These are phyloP conservation scores for Chaetomium tenue DNA, from an alignment of 495 filamentous ascomycete genomes.

Conservation along the genomic window DNA sequence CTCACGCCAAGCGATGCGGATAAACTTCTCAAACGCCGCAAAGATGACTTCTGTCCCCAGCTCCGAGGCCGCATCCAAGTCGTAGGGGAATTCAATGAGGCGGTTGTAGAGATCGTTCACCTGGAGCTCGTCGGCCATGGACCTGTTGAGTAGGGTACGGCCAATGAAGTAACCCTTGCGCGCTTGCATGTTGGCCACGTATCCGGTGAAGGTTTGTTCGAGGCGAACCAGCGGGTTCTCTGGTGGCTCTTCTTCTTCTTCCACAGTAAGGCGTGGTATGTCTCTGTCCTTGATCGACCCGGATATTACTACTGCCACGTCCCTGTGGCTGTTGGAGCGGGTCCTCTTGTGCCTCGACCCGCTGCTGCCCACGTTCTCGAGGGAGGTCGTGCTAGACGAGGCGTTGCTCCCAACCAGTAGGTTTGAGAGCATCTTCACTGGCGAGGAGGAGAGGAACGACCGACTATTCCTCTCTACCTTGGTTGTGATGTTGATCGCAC, in stretches of 20 bases:
- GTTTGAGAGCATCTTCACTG: slow-evolving; percentile 86
- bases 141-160: slow-evolving; percentile 65
- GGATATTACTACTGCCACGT: slow-evolving; percentile 46
- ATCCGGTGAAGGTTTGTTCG: slow-evolving; percentile 83
- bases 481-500: slow-evolving; percentile 61
- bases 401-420: slow-evolving; percentile 60
- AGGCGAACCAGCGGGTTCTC: slow-evolving; percentile 63
- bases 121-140: slow-evolving; percentile 67
- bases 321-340: slow-evolving; percentile 43
- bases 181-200: slow-evolving; percentile 75
- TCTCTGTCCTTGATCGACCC: slow-evolving; percentile 51
- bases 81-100: slow-evolving; percentile 76
- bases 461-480: slow-evolving; percentile 53
- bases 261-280: slow-evolving; percentile 43
- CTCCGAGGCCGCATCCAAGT: slow-evolving; percentile 69
- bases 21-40: slow-evolving; percentile 90
- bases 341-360: slow-evolving; percentile 42
- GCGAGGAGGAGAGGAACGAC: slow-evolving; percentile 72
- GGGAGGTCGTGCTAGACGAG: slow-evolving; percentile 25
- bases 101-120: slow-evolving; percentile 92
- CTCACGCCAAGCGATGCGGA: slow-evolving; percentile 82
- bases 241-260: slow-evolving; percentile 46
- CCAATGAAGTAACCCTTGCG: slow-evolving; percentile 85
- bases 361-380: slow-evolving; percentile 23
- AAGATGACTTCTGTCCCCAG: slow-evolving; percentile 86